Evolutionary conservation across 768 basidiomycete genomes (phyloP), one percentile per base, ranked within the genome.

Genomic region (Amanita molliuscula): DNA sequence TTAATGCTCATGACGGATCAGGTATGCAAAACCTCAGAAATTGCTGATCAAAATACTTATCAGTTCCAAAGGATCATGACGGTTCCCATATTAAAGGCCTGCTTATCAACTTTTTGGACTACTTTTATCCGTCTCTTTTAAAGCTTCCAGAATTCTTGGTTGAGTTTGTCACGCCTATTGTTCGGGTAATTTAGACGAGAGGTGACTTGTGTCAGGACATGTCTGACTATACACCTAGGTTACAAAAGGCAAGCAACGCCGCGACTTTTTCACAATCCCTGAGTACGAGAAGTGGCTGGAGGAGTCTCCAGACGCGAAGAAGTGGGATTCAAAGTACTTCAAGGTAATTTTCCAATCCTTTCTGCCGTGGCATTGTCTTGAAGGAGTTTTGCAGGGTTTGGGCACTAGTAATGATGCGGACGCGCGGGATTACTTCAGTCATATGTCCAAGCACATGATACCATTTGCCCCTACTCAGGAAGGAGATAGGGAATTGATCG

Each of bases 11-110:
- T 99, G 96, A 91, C 96, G 3, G 96, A 99, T 84, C 95, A 97
- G 79, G 93, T 91, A 47, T 7, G 36, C 34, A n/a, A 44, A 28
- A 26, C 35, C 40, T 21, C 13, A 13, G 29, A 13, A 13, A 21
- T 44, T 47, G 41, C n/a, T 8, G 5, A 41, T 20, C n/a, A 8
- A 5, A 13, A 18, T 36, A 31, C 41, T 48, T 6, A 50, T n/a
- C 25, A 37, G 25, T 37, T 10, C 54, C 51, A 61, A 31, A 96
- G 92, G 96, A 99, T 79, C 92, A 98, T 68, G 96, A 99, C 67
- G 96, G 96, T 46, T 98, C 96, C n/a, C 96, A 99, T 68, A 99
- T 99, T 71, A 99, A 99, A 66, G 96, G 96, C n/a, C 78, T 98
- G 6, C 75, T 99, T 44, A 94, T 99, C 70, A 99, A 99, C 67